Evolutionary conservation across 768 basidiomycete species (phyloP).

Genomic region (Trametes elegans): DNA sequence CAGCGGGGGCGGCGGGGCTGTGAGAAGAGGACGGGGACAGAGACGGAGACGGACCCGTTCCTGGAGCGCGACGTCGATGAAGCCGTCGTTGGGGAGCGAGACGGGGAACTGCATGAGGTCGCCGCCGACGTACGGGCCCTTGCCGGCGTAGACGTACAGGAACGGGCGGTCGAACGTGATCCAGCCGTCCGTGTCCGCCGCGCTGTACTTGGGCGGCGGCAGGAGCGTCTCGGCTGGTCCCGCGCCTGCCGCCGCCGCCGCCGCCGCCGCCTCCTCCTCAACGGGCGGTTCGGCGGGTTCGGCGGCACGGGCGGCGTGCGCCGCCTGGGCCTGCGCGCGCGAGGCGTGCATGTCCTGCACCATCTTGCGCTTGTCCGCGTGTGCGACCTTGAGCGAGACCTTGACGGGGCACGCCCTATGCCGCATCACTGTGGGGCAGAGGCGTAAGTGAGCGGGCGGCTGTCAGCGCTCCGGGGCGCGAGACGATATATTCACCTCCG

Average conservation of each 20-base stretch:
- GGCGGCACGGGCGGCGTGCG: background rate
- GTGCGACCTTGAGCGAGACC: constrained; percentile 66
- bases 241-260: constrained; percentile 20
- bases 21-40: background rate
- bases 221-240: no score
- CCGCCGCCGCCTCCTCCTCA: background rate
- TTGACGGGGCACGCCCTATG: constrained; percentile 67
- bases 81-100: constrained; percentile 74
- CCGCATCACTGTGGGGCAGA: constrained; percentile 49
- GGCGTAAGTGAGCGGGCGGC: background rate
- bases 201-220: constrained; percentile 46
- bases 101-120: constrained; percentile 85
- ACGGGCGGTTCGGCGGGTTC: background rate
- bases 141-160: constrained; percentile 71
- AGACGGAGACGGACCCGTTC: constrained; percentile 46
- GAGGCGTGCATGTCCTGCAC: constrained; percentile 44
- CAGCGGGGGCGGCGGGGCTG: background rate
- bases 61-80: constrained; percentile 71
- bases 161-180: constrained; percentile 65
- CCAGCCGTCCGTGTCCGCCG: constrained; percentile 59
- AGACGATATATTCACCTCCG: constrained; percentile 45
- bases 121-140: constrained; percentile 71
- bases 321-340: constrained; percentile 22
- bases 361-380: constrained; percentile 73
- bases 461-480: background rate